These are phyloP conservation scores for Solanum pimpinellifolium DNA, from an alignment of 257 asterid genomes.

Conservation along the genomic window DNA sequence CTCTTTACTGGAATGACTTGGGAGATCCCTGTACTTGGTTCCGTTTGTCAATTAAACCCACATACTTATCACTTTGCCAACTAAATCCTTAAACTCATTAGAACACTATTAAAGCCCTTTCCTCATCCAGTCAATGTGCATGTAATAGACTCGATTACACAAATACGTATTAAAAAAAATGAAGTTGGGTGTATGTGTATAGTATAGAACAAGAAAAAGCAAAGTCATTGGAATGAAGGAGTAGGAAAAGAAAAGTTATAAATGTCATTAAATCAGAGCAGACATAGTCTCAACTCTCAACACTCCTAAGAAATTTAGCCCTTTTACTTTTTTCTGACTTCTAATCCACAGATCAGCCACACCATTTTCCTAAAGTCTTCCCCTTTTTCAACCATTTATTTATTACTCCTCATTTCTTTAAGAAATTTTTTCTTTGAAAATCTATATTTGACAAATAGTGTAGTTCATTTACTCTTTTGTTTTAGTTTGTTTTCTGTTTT, in stretches of 20 bases:
- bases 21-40: background rate
- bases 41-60: background rate
- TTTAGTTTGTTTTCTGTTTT: no score
- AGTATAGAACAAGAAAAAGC: background rate
- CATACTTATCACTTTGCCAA: background rate
- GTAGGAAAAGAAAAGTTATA: background rate
- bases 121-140: background rate
- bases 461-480: background rate
- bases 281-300: background rate
- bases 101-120: background rate
- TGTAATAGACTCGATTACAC: background rate
- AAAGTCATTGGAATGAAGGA: background rate
- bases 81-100: background rate
- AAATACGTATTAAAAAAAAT: background rate
- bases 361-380: background rate
- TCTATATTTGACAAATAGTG: background rate
- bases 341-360: background rate
- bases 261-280: background rate
- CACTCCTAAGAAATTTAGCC: background rate
- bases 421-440: no score
- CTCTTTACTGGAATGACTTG: background rate
- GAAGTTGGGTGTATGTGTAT: background rate
- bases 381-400: background rate
- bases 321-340: background rate
- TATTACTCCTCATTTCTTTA: background rate